Evolutionary conservation across 2,329 filamentous ascomycete genomes (phyloP), one percentile per base, ranked within the genome.

Genomic region (Cladosporium austrohemisphaericum): DNA sequence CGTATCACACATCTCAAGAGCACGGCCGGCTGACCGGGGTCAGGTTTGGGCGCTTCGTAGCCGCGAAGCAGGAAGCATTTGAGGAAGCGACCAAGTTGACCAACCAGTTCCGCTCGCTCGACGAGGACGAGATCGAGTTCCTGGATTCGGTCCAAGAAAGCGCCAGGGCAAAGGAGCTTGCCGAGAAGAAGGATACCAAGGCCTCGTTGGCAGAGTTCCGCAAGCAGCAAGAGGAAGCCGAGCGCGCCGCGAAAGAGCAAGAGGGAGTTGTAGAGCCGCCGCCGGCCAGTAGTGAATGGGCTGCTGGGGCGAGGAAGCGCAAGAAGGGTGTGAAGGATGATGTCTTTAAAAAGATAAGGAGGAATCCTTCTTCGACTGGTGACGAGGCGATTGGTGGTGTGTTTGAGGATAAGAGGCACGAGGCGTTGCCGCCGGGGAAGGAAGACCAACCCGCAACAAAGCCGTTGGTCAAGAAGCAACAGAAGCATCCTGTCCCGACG

Each of bases 101-200:
- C 61, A 87, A 92, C 60, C 88, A 92, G 70, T 91, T 90, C 65
- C 80, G 84, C 31, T 76, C 84, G 3, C 75, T 93, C 23, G 84
- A 92, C 63, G 85, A 89, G 52, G 86, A 90, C 63, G 88, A 92
- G 70, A 76, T 86, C 43, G 86, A 85, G 16, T 92, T 89, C 57
- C 69, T 93, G 19, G 72, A 83, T 52, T 78, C 76, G 0, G 70
- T 84, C 2, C 68, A 79, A 26, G 78, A 82, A 56, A 76, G 74
- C 5, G 77, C 76, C 20, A 71, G 79, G 20, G 75, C 73, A 18
- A 71, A 81, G 60, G 80, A 84, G 57, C 74, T 70, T 2, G 76
- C 72, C 3, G 71, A 83, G 36, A 76, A 72, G 57, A 77, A 74
- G 56, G 78, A 84, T 56, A 84, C 79, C 0, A 68, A 69, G 4